These are phyloP conservation scores for Fragaria ananassa DNA, from an alignment of 306 rosid genomes.

Conservation along the genomic window DNA sequence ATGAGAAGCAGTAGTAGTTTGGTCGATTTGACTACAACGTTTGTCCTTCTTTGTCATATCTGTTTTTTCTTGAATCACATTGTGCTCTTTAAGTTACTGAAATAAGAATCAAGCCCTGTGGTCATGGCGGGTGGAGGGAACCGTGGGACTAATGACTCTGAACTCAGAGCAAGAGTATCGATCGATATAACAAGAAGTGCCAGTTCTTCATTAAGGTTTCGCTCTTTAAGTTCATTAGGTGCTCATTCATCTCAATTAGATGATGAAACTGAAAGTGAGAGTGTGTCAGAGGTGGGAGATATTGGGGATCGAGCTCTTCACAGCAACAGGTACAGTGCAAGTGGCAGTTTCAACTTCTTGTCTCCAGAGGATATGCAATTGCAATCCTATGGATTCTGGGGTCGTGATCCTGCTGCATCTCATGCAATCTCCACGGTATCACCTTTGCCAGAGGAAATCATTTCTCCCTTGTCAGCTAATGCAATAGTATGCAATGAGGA, in stretches of 20 bases:
- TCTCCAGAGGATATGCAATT: conserved; percentile 30
- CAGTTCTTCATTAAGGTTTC: conserved; percentile 45
- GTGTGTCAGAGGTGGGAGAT: conserved; percentile 86
- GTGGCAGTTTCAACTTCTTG: conserved; percentile 34
- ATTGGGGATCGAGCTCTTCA: conserved; percentile 79
- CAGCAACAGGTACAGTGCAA: conserved; percentile 45
- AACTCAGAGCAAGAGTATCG: conserved; percentile 30
- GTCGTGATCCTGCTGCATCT: conserved; percentile 18
- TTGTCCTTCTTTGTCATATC: background rate
- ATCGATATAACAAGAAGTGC: conserved; percentile 58
- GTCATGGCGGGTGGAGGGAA: conserved; percentile 9
- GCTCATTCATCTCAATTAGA: conserved; percentile 30
- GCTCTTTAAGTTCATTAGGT: conserved; percentile 50
- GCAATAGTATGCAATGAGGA: conserved; percentile 34
- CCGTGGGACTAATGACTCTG: conserved; percentile 31
- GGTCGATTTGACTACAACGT: background rate
- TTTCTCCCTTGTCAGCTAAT: conserved; percentile 26
- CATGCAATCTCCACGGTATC: conserved; percentile 29
- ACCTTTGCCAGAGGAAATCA: conserved; percentile 37
- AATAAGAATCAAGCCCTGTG: conserved; percentile 27
- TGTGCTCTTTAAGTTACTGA: conserved; percentile 16
- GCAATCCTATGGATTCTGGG: conserved; percentile 23
- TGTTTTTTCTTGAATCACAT: background rate
- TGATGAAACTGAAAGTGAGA: conserved; percentile 39
- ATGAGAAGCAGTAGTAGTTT: background rate